Evolutionary conservation across 345 rosid species (phyloP).

Genomic region (Melaleuca quinquenervia): DNA sequence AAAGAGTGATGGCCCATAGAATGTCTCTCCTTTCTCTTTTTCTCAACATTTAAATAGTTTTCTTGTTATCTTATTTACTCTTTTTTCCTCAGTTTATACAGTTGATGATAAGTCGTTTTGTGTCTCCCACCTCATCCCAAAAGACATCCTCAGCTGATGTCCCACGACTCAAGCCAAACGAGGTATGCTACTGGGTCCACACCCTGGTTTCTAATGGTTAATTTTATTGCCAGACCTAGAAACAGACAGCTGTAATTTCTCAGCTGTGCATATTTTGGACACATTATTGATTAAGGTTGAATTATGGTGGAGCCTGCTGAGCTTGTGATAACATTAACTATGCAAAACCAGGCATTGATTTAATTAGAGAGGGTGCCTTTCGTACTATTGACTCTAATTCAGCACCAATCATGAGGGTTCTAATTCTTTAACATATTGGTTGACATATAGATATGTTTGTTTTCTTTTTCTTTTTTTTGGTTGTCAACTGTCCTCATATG

Average conservation of each 20-base stretch:
- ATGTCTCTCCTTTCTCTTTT: neutral
- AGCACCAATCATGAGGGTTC: neutral
- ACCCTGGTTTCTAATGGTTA: neutral
- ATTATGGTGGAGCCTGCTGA: conserved; percentile 3
- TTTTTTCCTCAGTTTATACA: neutral
- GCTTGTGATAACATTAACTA: conserved; percentile 3
- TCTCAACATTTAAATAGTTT: neutral
- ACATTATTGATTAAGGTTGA: neutral
- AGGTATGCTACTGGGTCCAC: neutral
- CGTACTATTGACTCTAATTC: neutral
- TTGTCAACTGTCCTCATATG: neutral
- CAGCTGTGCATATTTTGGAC: neutral
- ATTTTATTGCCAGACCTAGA: neutral
- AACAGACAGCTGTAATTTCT: conserved; percentile 14
- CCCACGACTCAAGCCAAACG: neutral
- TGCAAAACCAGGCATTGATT: neutral
- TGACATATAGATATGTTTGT: neutral
- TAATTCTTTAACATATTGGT: neutral
- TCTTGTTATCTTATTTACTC: neutral
- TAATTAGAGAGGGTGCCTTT: neutral
- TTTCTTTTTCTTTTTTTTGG: neutral
- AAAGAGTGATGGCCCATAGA: conserved; percentile 1
- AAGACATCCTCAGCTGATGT: conserved; percentile 17
- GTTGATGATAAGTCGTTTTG: neutral
- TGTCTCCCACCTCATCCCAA: conserved; percentile 20